A percentile compares a stretch with the other conserved stretches of the same genome.
Conservation (phyloP, 2,329 filamentous ascomycete species). For the Microsporum ferrugineum region DNA sequence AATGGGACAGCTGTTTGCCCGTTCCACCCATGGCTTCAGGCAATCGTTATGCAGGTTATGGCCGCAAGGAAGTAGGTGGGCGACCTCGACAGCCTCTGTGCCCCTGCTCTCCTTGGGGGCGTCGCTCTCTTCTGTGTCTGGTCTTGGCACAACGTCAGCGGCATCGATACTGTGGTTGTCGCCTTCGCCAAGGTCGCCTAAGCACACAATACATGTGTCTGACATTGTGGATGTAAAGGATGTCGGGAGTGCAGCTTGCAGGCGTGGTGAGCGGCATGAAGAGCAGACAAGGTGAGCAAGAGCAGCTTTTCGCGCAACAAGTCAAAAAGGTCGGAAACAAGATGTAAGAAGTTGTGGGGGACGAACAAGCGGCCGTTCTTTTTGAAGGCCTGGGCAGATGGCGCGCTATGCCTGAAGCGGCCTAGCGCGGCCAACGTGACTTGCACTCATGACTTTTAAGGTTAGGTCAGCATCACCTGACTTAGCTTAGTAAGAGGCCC, state of each 20-base stretch:
- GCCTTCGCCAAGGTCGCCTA: slow-evolving; percentile 55
- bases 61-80: slow-evolving; percentile 62
- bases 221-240: slow-evolving; percentile 40
- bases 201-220: slow-evolving; percentile 60
- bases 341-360: slow-evolving; percentile 16
- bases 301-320: slow-evolving; percentile 15
- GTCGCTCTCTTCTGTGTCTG: slow-evolving; percentile 20
- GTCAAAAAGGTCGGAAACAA: slow-evolving; percentile 15
- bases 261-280: slow-evolving; percentile 30
- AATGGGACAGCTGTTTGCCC: slow-evolving; percentile 95
- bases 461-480: neutral
- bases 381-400: slow-evolving; percentile 32
- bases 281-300: slow-evolving; percentile 22
- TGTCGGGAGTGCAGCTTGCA: slow-evolving; percentile 21
- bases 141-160: slow-evolving; percentile 19
- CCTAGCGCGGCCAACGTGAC: slow-evolving; percentile 27
- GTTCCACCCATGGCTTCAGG: slow-evolving; percentile 85
- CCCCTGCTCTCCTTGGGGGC: slow-evolving; percentile 9
- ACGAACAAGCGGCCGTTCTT: slow-evolving; percentile 15
- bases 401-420: slow-evolving; percentile 9
- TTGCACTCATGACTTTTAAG: slow-evolving; percentile 5
- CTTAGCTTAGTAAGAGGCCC: neutral
- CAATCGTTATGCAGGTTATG: slow-evolving; percentile 90
- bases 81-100: slow-evolving; percentile 32
- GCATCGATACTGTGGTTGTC: slow-evolving; percentile 37